Percentiles rank a stretch among this genome's conserved stretches.
These are phyloP conservation scores for Exophiala sp. DNA, from an alignment of 2,329 filamentous ascomycete genomes.

Conservation along the genomic window DNA sequence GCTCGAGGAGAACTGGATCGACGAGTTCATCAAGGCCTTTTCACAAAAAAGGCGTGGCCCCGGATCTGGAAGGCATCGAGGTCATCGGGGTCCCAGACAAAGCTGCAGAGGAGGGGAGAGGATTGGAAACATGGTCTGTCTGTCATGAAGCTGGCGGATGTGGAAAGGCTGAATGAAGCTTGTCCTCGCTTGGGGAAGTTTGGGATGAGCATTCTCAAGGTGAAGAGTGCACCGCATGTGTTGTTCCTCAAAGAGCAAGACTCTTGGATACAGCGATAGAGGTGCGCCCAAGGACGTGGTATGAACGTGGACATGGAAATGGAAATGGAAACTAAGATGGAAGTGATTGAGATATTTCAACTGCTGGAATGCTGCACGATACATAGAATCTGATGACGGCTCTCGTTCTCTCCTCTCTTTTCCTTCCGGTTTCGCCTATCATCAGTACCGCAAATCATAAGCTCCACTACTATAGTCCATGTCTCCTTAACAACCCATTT, in stretches of 20 bases:
- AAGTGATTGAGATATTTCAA: too few relatives aligned
- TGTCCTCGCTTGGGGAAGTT: slow-evolving; percentile 19
- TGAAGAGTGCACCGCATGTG: slow-evolving; percentile 21
- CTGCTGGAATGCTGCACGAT: too few relatives aligned
- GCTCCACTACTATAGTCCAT: too few relatives aligned
- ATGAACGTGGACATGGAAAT: too few relatives aligned
- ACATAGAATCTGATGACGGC: too few relatives aligned
- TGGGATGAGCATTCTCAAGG: slow-evolving; percentile 26
- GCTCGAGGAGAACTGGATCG: slow-evolving; percentile 23
- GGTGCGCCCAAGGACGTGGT: too few relatives aligned
- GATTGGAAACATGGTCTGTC: slow-evolving; percentile 19
- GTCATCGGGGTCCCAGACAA: slow-evolving; percentile 23
- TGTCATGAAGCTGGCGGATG: slow-evolving; percentile 19
- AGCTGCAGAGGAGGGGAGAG: background rate
- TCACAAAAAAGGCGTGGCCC: slow-evolving; percentile 7
- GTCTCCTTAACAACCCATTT: too few relatives aligned
- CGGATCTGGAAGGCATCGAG: slow-evolving; percentile 22
- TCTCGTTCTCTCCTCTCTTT: too few relatives aligned
- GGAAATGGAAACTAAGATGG: too few relatives aligned
- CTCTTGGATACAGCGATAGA: slow-evolving; percentile 7
- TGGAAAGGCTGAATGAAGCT: slow-evolving; percentile 19
- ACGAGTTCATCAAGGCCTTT: slow-evolving; percentile 13
- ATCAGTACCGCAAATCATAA: too few relatives aligned
- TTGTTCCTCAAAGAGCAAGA: slow-evolving; percentile 19
- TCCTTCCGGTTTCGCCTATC: too few relatives aligned